Percentiles rank a stretch among this genome's conserved stretches.
These are phyloP conservation scores for Eudorina sp. DNA, from an alignment of 139 green algal genomes.

Conservation along the genomic window DNA sequence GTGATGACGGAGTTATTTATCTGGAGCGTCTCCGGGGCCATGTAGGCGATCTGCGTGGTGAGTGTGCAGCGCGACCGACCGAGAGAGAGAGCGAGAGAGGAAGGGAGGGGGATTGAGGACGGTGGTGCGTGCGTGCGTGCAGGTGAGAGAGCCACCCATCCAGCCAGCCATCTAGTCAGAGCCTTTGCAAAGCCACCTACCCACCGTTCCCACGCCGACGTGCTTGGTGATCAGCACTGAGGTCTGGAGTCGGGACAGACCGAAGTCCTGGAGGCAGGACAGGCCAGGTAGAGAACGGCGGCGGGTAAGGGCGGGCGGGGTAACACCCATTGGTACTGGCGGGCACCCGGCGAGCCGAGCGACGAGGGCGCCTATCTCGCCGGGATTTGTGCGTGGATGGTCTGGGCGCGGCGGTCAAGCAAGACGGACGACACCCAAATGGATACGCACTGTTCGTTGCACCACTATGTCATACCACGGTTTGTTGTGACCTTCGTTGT, in stretches of 20 bases:
- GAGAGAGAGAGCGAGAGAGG: no score
- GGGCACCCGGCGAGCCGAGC: neutral
- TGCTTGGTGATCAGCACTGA: neutral
- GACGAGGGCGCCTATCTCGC: neutral
- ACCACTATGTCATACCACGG: neutral
- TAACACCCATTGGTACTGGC: neutral
- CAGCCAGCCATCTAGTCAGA: no score
- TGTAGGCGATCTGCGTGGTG: constrained; percentile 9
- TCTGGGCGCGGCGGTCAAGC: no score
- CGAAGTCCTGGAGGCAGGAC: neutral
- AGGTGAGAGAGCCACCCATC: no score
- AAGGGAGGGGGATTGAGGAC: no score
- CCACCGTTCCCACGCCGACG: neutral
- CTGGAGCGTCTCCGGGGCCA: neutral
- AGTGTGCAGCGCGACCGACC: no score
- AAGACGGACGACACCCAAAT: no score
- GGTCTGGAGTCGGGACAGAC: neutral
- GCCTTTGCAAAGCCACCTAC: no score
- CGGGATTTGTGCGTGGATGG: neutral
- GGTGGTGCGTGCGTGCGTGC: no score
- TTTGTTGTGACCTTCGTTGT: neutral
- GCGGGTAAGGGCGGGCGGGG: neutral
- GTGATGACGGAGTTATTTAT: neutral
- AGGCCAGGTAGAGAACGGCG: neutral
- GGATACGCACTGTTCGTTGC: no score